Conservation (phyloP, 352 stramenopile genomes). For the Globisporangium splendens region DNA sequence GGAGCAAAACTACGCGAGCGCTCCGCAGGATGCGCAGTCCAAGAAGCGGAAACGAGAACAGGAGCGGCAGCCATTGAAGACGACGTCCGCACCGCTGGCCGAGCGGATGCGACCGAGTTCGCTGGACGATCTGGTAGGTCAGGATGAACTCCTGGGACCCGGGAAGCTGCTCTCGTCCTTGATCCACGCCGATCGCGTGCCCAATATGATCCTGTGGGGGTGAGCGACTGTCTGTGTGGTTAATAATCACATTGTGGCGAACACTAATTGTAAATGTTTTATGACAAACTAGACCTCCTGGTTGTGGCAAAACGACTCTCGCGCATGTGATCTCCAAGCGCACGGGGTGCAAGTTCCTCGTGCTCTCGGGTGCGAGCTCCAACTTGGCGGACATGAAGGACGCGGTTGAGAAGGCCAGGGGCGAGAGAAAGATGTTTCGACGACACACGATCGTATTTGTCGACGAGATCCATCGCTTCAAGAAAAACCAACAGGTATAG, state of each 20-base stretch:
- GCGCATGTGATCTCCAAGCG: constrained; percentile 69
- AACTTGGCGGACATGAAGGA: constrained; percentile 72
- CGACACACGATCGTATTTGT: constrained; percentile 83
- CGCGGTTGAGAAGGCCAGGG: constrained; percentile 64
- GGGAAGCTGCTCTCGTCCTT: constrained; percentile 60
- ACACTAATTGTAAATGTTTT: not conserved
- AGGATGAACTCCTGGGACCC: constrained; percentile 58
- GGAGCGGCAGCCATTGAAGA: constrained; percentile 7
- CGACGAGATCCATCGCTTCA: constrained; percentile 88
- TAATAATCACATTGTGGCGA: not conserved
- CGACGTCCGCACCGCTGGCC: constrained; percentile 46
- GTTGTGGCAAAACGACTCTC: constrained; percentile 85
- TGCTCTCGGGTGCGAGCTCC: constrained; percentile 67
- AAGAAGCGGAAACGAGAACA: constrained; percentile 55
- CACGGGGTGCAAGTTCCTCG: constrained; percentile 70
- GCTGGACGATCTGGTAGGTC: constrained; percentile 62
- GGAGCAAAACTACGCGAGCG: not conserved
- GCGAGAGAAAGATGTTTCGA: constrained; percentile 56
- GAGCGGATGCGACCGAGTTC: constrained; percentile 68
- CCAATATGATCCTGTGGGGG: constrained; percentile 87
- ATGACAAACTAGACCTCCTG: constrained; percentile 50
- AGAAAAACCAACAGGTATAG: constrained; percentile 71
- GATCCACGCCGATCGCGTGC: constrained; percentile 65
- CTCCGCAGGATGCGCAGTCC: constrained; percentile 11
- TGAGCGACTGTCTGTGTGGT: constrained; percentile 18